Evolutionary conservation across 495 filamentous ascomycete genomes (phyloP), one percentile per base, ranked within the genome.

Genomic region (Aspergillus wentii): DNA sequence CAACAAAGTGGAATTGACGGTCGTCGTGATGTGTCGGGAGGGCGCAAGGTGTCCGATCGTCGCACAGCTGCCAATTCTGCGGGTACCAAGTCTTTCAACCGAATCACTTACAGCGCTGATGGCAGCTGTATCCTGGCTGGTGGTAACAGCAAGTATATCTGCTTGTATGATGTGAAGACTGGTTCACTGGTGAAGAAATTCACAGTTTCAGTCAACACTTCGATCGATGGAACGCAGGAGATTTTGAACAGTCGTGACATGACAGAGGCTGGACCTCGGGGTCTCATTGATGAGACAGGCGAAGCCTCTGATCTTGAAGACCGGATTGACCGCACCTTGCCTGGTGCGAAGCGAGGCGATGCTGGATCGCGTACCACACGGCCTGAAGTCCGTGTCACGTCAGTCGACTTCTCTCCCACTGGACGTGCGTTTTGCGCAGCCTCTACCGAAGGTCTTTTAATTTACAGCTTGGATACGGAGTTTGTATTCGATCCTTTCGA

Each of bases 121-220:
- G 94, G 92, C 27, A 82, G 77, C 38, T 96, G 90, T 57, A 71
- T 97, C 16, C 69, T 98, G 27, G 91, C 89, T 0, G 89, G 75
- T 33, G 92, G 92, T 5, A 95, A 89, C 62, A 95, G 87, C 77
- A 98, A 96, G 65, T 95, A 88, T 54, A 94, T 98, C 19, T 97
- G 94, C 54, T 68, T 98, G 37, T 98, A 98, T 59, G 88, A 92
- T 33, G 86, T 92, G 16, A 74, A 75, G 29, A 91, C 89, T 3
- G 88, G 89, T 51, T 85, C 86, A 3, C 68, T 98, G n/a, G 65
- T 95, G 38, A 94, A 91, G 49, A 95, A 95, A 46, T 97, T 82
- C 53, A 95, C 90, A 1, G 88, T 96, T 40, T 92, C 86, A 28
- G 78, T 94, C 56, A 98, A 98, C 57, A 74, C 94, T 3, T 91